A percentile compares a stretch with the other conserved stretches of the same genome.
These are phyloP conservation scores for Amaranthus tricolor DNA, from an alignment of 179 eudicot species.

Conservation along the genomic window DNA sequence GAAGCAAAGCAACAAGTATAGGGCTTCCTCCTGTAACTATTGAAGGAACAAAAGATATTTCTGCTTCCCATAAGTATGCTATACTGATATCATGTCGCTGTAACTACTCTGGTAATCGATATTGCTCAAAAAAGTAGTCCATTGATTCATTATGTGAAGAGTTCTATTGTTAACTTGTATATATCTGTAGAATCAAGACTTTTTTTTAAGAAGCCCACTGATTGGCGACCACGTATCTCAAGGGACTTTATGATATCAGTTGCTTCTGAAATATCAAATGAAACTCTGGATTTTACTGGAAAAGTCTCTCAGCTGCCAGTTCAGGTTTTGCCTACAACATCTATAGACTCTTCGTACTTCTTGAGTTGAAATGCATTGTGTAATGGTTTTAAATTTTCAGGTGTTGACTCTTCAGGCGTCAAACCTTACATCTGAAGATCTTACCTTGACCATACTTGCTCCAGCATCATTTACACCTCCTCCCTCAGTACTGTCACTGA, in stretches of 20 bases:
- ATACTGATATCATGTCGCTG: constrained; percentile 90
- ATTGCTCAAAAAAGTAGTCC: background rate
- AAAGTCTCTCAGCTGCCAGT: constrained; percentile 75
- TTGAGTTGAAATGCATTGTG: background rate
- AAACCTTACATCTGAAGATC: constrained; percentile 84
- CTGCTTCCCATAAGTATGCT: constrained; percentile 64
- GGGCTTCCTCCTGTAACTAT: constrained; percentile 34
- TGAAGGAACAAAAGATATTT: constrained; percentile 41
- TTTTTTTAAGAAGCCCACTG: constrained; percentile 85
- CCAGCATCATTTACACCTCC: constrained; percentile 80
- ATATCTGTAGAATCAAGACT: constrained; percentile 68
- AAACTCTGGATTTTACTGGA: constrained; percentile 52
- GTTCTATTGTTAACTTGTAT: background rate
- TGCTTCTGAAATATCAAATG: constrained; percentile 82
- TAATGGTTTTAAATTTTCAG: constrained; percentile 34
- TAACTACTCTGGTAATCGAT: constrained; percentile 69
- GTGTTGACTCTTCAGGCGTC: constrained; percentile 98
- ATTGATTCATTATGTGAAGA: background rate
- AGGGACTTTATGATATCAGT: constrained; percentile 94
- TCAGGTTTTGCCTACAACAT: constrained; percentile 47
- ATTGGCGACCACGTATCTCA: constrained; percentile 83
- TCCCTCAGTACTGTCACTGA: constrained; percentile 78
- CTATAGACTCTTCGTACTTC: background rate
- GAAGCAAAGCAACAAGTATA: constrained; percentile 39
- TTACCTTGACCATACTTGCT: constrained; percentile 85